Evolutionary conservation across 495 filamentous ascomycete species (phyloP), one percentile per base, ranked within the genome.

Genomic region (Annulohypoxylon moriforme): DNA sequence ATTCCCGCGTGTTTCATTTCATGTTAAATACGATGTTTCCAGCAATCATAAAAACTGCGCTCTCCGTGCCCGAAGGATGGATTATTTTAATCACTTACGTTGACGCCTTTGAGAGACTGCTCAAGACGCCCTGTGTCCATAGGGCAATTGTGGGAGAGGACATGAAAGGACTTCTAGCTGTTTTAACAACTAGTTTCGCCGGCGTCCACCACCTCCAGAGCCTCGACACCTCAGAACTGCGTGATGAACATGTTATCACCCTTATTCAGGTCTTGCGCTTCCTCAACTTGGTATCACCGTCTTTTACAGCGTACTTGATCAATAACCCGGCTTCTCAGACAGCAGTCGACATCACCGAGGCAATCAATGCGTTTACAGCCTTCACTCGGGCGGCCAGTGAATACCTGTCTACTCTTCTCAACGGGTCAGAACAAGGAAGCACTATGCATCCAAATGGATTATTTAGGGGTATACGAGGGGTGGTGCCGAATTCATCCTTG

Each of bases 1-100:
- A 82, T 31, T 33, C 59, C 13, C 68, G 81, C 25, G 79, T 87
- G 25, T 61, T 78, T 62, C 73, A 74, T 8, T 87, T 86, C 66
- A 72, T 84, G 68, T 42, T 85, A 42, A 66, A 69, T 11, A 75
- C 56, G 38, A 85, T 85, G 81, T 55, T 85, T 3, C 84, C 84
- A 16, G 77, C 81, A 38, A 75, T 83, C 1, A 72, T 84, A 20
- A 69, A 60, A 56, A 77, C 78, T 1, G 72, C 71, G 2, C 38
- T 68, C 7, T 53, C 64, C 24, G 56, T 36, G 1, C 20, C 55
- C 9, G 68, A 75, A 6, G 78, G 72, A 7, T 83, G 77, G 79
- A 56, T 79, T 25, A 65, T 85, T 44, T 55, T 85, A 8, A 75
- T 83, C 42, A 78, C 80, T 27, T 85, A 84, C 46, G 57, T 68